phyloP scores from a whole-genome alignment of 129 eudicot genomes.

The Escallonia herrerae region DNA sequence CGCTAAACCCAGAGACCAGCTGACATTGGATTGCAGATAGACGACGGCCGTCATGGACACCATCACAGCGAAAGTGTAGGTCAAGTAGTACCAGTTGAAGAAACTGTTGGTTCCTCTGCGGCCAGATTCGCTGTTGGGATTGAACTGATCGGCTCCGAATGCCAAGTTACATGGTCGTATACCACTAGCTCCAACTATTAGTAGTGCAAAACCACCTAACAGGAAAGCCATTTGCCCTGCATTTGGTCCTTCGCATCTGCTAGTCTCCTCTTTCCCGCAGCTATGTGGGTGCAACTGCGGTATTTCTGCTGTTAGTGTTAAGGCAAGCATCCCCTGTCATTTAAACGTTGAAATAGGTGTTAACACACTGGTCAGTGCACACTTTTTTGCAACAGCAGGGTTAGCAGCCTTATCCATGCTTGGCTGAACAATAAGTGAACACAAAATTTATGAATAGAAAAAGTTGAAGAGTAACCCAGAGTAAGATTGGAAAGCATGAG shows the following conservation, averaged over 20 bases:
- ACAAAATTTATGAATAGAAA: not conserved
- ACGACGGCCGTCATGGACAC: constrained; percentile 7
- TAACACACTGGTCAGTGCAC: too few relatives aligned
- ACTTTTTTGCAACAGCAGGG: too few relatives aligned
- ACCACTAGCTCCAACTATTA: constrained; percentile 58
- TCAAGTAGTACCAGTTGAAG: constrained; percentile 65
- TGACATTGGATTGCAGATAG: constrained; percentile 4
- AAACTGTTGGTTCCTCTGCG: constrained; percentile 66
- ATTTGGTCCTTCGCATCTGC: constrained; percentile 23
- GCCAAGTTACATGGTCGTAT: constrained; percentile 71
- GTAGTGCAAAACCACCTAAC: constrained; percentile 39
- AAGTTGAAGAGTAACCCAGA: not conserved
- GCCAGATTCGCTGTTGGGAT: constrained; percentile 61
- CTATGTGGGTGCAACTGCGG: constrained; percentile 24
- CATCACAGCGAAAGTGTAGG: constrained; percentile 11
- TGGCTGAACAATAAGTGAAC: not conserved
- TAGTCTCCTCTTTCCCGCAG: constrained; percentile 7
- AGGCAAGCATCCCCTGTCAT: constrained; percentile 21
- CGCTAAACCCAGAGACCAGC: constrained; percentile 22
- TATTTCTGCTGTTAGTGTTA: constrained; percentile 27
- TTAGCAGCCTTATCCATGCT: too few relatives aligned
- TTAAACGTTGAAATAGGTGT: not conserved
- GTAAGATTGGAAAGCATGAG: too few relatives aligned
- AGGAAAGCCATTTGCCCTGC: constrained; percentile 38
- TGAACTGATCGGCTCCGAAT: constrained; percentile 74